phyloP scores from a whole-genome alignment of 768 basidiomycete species.

The Tephrocybe sp. region DNA sequence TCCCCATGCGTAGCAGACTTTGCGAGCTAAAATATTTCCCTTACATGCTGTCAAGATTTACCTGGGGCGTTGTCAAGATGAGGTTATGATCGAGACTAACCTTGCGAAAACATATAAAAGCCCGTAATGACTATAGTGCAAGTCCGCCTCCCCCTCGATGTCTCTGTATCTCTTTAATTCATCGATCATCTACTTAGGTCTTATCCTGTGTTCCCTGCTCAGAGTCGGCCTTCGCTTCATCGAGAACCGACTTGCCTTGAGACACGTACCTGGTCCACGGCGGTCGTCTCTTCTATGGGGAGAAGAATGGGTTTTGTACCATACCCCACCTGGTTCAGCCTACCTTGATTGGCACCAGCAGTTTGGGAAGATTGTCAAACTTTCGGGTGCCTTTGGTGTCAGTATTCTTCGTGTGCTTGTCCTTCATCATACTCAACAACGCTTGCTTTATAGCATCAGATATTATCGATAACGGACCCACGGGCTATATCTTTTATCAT shows the following conservation, averaged over 20 bases:
- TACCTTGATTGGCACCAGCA: constrained; percentile 53
- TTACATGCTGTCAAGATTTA: constrained; percentile 1
- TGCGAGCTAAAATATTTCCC: background rate
- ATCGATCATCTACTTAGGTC: constrained; percentile 24
- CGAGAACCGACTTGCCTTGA: constrained; percentile 31
- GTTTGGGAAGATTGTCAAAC: constrained; percentile 56
- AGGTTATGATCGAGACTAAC: constrained; percentile 18
- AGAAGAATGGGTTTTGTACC: constrained; percentile 58
- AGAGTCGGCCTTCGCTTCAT: constrained; percentile 36
- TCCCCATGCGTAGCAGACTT: background rate
- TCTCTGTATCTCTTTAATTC: constrained; percentile 23
- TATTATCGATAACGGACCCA: constrained; percentile 57
- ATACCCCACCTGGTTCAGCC: constrained; percentile 48
- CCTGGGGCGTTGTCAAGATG: background rate
- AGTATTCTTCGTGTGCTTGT: background rate
- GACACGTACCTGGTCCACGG: constrained; percentile 53
- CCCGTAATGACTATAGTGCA: background rate
- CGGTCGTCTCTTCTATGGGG: constrained; percentile 57
- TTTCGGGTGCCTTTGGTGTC: constrained; percentile 56
- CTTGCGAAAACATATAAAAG: constrained; percentile 16
- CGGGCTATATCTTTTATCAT: constrained; percentile 55
- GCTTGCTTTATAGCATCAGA: constrained; percentile 42
- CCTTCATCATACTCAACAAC: background rate
- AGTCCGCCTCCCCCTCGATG: constrained; percentile 20
- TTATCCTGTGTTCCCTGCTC: constrained; percentile 28